Conservation (phyloP, 192 early-diverging fungal genomes). For the Backusella psychrophila region DNA sequence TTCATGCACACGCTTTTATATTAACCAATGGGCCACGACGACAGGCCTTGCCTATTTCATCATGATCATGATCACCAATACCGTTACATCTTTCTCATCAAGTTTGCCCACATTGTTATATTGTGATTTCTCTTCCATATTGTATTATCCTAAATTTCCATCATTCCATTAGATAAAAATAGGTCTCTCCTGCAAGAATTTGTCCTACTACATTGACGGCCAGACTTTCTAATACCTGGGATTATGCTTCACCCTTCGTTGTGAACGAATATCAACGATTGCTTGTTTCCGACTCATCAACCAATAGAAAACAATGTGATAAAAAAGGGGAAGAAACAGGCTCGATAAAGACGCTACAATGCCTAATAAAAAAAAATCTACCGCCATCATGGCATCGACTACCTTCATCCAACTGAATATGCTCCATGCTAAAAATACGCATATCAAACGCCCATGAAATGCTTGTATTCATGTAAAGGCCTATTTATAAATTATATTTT, state of each 20-base stretch:
- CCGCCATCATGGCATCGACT: neutral
- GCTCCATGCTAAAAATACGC: constrained; percentile 28
- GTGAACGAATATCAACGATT: neutral
- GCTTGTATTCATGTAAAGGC: constrained; percentile 33
- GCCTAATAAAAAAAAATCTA: neutral
- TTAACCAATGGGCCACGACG: neutral
- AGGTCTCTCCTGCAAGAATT: neutral
- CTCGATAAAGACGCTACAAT: neutral
- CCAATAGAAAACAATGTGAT: neutral
- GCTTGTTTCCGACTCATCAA: neutral
- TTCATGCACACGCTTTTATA: neutral
- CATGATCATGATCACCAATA: neutral
- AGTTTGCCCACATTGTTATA: neutral
- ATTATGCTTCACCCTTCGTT: neutral
- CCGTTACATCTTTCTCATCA: neutral
- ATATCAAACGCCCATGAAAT: constrained; percentile 35
- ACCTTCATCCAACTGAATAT: constrained; percentile 13
- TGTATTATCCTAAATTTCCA: neutral
- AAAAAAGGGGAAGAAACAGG: neutral
- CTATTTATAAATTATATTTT: constrained; percentile 2
- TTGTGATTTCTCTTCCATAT: neutral
- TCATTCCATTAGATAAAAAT: neutral
- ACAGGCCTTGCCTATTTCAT: neutral
- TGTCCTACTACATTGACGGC: constrained; percentile 7
- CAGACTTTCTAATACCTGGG: neutral